A percentile compares a stretch with the other conserved stretches of the same genome.
phyloP scores from a whole-genome alignment of 2,329 filamentous ascomycete species.

The Cercospora zeina region DNA sequence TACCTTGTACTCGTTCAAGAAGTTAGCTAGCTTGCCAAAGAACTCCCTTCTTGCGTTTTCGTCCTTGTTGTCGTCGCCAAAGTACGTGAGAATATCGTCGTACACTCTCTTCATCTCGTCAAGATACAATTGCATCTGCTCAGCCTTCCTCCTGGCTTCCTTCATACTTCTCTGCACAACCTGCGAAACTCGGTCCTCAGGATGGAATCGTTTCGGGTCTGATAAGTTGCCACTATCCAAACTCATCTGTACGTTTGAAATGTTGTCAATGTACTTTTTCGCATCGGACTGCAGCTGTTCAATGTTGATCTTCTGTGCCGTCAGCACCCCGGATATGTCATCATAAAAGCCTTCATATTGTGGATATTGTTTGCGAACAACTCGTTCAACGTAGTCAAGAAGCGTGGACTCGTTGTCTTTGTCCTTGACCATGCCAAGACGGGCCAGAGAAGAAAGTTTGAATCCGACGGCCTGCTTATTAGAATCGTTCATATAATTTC shows the following conservation, averaged over 20 bases:
- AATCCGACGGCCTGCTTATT: slow-evolving; percentile 98
- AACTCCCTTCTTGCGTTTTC: slow-evolving; percentile 94
- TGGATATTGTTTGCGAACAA: slow-evolving; percentile 92
- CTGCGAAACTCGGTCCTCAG: slow-evolving; percentile 89
- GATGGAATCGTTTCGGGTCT: slow-evolving; percentile 96
- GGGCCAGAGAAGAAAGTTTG: slow-evolving; percentile 91
- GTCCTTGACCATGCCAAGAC: slow-evolving; percentile 96
- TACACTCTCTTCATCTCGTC: slow-evolving; percentile 90
- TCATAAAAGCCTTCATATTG: slow-evolving; percentile 88
- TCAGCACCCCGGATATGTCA: slow-evolving; percentile 78
- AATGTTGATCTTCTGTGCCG: slow-evolving; percentile 87
- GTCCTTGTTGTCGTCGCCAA: slow-evolving; percentile 88
- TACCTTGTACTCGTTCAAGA: slow-evolving; percentile 88
- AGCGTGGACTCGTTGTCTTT: slow-evolving; percentile 98
- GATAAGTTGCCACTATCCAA: slow-evolving; percentile 92
- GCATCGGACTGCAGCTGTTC: slow-evolving; percentile 87
- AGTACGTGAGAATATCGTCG: slow-evolving; percentile 94
- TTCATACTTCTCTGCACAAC: slow-evolving; percentile 94
- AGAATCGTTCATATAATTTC: slow-evolving; percentile 99
- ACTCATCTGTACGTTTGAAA: slow-evolving; percentile 88
- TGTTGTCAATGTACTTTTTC: slow-evolving; percentile 88
- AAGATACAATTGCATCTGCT: slow-evolving; percentile 90
- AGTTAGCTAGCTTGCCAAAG: slow-evolving; percentile 87
- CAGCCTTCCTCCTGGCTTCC: slow-evolving; percentile 90
- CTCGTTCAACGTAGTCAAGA: slow-evolving; percentile 92